These are phyloP conservation scores for Saccharomyces hybrid DNA, from an alignment of 1,139 yeast species.

Conservation along the genomic window DNA sequence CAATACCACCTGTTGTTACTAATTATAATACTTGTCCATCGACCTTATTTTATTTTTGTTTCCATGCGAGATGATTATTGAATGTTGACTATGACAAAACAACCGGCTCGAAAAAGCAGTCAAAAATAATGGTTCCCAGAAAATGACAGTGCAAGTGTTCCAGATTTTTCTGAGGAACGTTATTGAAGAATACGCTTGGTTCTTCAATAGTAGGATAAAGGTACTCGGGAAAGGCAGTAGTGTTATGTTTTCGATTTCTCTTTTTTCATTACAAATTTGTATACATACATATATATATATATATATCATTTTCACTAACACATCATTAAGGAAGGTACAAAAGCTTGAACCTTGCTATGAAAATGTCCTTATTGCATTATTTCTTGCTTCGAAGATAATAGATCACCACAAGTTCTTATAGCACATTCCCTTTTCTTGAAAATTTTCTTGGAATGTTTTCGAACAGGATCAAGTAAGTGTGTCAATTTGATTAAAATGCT, in stretches of 20 bases:
- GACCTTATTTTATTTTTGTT: background rate
- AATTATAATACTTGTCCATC: background rate
- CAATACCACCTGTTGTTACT: slow-evolving; percentile 1
- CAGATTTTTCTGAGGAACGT: background rate
- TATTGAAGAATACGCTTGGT: background rate
- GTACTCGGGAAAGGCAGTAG: background rate
- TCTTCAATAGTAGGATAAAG: background rate
- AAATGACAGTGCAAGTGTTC: background rate
- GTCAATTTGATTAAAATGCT: background rate
- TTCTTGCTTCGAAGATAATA: background rate
- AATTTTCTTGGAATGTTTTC: background rate
- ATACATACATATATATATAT: background rate
- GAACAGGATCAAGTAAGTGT: background rate
- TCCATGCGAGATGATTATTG: background rate
- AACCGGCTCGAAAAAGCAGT: background rate
- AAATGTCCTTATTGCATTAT: background rate
- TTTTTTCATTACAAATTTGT: background rate
- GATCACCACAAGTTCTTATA: background rate
- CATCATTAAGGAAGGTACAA: background rate
- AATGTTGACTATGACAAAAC: background rate
- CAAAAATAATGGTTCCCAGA: background rate
- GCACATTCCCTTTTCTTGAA: background rate
- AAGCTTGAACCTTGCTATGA: background rate
- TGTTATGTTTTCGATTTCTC: background rate
- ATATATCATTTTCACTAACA: background rate